Conservation (phyloP, 2,329 filamentous ascomycete species). For the Aspergillus sergii region DNA sequence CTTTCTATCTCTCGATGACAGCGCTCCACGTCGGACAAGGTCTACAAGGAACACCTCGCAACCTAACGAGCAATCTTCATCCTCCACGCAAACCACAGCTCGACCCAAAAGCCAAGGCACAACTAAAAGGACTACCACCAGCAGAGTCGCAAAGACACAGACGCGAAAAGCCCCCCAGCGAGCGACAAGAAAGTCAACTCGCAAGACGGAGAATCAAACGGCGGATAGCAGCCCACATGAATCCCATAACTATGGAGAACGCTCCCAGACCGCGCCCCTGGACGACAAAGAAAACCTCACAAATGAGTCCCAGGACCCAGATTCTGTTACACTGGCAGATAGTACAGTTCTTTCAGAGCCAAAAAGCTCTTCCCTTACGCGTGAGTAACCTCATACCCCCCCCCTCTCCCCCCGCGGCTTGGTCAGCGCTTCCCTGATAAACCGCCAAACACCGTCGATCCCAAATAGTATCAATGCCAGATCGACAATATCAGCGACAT, state of each 20-base stretch:
- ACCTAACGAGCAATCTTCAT: constrained; percentile 3
- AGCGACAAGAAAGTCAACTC: constrained; percentile 18
- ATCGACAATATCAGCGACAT: constrained; percentile 14
- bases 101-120: constrained; percentile 18
- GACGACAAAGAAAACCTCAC: constrained; percentile 11
- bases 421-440: neutral
- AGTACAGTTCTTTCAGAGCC: constrained; percentile 14
- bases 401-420: too few relatives aligned
- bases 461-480: neutral
- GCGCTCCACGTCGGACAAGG: constrained; percentile 23
- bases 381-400: neutral
- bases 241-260: constrained; percentile 9
- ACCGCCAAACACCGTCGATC: constrained; percentile 2
- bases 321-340: neutral
- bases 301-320: neutral
- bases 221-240: constrained; percentile 11
- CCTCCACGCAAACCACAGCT: constrained; percentile 15
- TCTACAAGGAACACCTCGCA: constrained; percentile 23
- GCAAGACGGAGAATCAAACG: constrained; percentile 11
- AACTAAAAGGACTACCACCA: constrained; percentile 17
- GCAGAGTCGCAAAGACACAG: constrained; percentile 13
- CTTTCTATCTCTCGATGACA: constrained; percentile 34
- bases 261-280: neutral
- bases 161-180: constrained; percentile 16
- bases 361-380: constrained; percentile 2